These are phyloP conservation scores for Paspalum notatum DNA, from an alignment of 176 grass and related monocot genomes.

Conservation along the genomic window DNA sequence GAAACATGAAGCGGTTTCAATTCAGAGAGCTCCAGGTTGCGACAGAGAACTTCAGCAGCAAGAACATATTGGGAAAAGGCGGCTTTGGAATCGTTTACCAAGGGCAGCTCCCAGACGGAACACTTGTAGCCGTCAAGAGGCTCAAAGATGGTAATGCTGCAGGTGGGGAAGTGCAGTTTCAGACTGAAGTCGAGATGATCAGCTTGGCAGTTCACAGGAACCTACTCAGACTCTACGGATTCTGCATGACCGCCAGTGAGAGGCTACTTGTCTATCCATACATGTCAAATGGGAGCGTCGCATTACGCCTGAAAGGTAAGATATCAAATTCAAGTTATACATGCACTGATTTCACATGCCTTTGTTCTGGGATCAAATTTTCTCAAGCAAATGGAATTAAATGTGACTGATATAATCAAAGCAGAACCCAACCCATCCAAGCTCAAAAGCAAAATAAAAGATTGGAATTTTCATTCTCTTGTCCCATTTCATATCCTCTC, in stretches of 20 bases:
- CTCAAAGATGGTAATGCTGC: slow-evolving; percentile 83
- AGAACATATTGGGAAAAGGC: slow-evolving; percentile 78
- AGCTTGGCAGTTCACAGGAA: slow-evolving; percentile 82
- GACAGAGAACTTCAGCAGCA: slow-evolving; percentile 81
- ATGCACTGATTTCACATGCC: neutral
- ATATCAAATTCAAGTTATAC: slow-evolving; percentile 4
- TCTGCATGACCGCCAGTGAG: slow-evolving; percentile 79
- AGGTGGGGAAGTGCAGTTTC: slow-evolving; percentile 72
- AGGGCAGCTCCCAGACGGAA: slow-evolving; percentile 69
- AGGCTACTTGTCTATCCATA: slow-evolving; percentile 85
- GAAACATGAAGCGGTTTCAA: slow-evolving; percentile 73
- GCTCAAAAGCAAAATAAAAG: neutral
- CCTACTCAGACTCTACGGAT: slow-evolving; percentile 74
- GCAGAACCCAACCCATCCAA: neutral
- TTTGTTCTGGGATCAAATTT: neutral
- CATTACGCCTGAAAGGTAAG: slow-evolving; percentile 77
- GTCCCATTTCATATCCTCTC: neutral
- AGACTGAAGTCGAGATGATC: slow-evolving; percentile 92
- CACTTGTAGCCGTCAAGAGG: slow-evolving; percentile 68
- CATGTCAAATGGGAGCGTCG: slow-evolving; percentile 89
- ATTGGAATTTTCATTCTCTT: slow-evolving; percentile 11
- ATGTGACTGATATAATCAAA: slow-evolving; percentile 7
- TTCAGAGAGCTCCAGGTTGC: slow-evolving; percentile 83
- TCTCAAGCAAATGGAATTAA: slow-evolving; percentile 12
- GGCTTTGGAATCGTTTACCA: slow-evolving; percentile 80